Conservation (phyloP, 2,329 filamentous ascomycete genomes). For the Trichoderma guizhouense region DNA sequence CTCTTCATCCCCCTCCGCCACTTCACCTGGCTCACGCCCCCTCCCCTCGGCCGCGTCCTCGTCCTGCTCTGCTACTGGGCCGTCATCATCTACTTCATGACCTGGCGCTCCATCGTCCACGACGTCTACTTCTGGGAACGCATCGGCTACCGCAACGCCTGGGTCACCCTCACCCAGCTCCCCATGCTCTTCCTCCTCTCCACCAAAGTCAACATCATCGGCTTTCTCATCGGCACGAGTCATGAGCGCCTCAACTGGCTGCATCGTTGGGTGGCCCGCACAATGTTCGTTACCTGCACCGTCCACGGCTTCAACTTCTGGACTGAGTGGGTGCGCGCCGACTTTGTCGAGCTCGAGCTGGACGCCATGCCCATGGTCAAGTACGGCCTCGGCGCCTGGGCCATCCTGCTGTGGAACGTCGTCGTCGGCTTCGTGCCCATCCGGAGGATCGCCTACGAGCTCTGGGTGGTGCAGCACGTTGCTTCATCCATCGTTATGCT, state of each 20-base stretch:
- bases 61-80: conserved; percentile 56
- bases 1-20: conserved; percentile 45
- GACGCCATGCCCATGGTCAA: conserved; percentile 61
- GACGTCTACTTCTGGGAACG: conserved; percentile 61
- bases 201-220: conserved; percentile 58
- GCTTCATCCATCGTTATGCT: conserved; percentile 59
- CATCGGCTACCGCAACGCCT: conserved; percentile 65
- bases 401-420: conserved; percentile 61
- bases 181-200: conserved; percentile 62
- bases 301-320: conserved; percentile 70
- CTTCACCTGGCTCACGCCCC: conserved; percentile 56
- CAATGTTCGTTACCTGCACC: conserved; percentile 64
- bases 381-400: conserved; percentile 67
- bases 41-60: conserved; percentile 54
- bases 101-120: conserved; percentile 43
- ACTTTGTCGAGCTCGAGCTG: conserved; percentile 58
- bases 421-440: conserved; percentile 62
- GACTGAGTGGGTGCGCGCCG: conserved; percentile 57
- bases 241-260: conserved; percentile 71
- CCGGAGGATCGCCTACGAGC: conserved; percentile 63
- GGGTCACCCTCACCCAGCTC: conserved; percentile 62
- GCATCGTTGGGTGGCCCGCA: conserved; percentile 68
- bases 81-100: conserved; percentile 57
- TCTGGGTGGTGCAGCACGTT: conserved; percentile 68
- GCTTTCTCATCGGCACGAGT: conserved; percentile 57